These are phyloP conservation scores for Larix kaempferi DNA, from an alignment of 75 land plant genomes.

Conservation along the genomic window DNA sequence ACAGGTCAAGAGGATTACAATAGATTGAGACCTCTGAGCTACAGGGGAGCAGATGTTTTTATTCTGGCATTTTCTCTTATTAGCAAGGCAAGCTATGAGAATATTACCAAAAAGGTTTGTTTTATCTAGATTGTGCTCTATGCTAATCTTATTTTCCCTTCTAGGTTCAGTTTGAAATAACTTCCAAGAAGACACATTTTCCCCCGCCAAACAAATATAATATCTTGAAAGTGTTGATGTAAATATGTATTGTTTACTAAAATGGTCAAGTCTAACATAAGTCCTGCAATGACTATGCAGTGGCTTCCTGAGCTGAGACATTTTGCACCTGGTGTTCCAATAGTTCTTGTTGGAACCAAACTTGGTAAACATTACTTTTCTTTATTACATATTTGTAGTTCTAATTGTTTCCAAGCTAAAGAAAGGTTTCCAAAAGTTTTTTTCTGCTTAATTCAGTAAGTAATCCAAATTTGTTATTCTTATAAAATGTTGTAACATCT, in stretches of 20 bases:
- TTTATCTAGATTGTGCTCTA: slow-evolving; percentile 10
- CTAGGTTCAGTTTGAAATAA: not conserved
- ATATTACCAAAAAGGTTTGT: slow-evolving; percentile 54
- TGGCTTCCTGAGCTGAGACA: slow-evolving; percentile 80
- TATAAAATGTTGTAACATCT: too few species aligned
- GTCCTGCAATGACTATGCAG: slow-evolving; percentile 17
- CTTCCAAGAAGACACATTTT: not conserved
- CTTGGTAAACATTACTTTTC: slow-evolving; percentile 31
- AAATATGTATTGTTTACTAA: not conserved
- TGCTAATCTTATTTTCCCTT: not conserved
- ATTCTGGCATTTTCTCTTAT: slow-evolving; percentile 59
- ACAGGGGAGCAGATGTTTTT: slow-evolving; percentile 63
- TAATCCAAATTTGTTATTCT: too few species aligned
- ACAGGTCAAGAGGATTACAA: slow-evolving; percentile 65
- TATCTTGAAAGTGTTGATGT: too few species aligned
- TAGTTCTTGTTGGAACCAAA: slow-evolving; percentile 76
- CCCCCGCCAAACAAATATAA: not conserved
- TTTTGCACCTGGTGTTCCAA: slow-evolving; percentile 72
- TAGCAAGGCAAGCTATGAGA: slow-evolving; percentile 62
- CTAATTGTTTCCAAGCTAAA: too few species aligned
- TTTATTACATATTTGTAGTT: too few species aligned
- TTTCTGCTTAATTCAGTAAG: too few species aligned
- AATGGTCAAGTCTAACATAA: not conserved
- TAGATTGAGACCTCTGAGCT: slow-evolving; percentile 56
- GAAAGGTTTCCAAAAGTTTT: too few species aligned